A percentile compares a stretch with the other conserved stretches of the same genome.
Conservation (phyloP, 1,284 basidiomycete species). For the Anthracocystis panici-leucophaei region DNA sequence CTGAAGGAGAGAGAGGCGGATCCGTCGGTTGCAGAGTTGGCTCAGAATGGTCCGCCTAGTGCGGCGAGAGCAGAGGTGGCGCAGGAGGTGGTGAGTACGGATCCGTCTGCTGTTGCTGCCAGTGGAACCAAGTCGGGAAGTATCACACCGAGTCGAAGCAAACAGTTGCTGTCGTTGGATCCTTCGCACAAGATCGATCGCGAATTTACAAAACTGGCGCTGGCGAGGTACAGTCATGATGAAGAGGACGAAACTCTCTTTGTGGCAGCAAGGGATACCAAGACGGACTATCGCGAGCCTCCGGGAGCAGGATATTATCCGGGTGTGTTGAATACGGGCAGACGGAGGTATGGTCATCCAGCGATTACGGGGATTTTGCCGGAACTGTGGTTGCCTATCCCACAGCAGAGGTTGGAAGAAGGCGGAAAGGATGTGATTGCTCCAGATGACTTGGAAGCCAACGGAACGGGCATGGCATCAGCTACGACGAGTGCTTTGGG, state of each 20-base stretch:
- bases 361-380: conserved; percentile 63
- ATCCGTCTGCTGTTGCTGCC: conserved; percentile 2
- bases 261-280: conserved; percentile 74
- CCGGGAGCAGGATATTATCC: conserved; percentile 57
- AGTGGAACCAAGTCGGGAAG: conserved; percentile 6
- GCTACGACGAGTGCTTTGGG: conserved; percentile 31
- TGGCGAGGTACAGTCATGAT: conserved; percentile 78
- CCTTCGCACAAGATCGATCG: conserved; percentile 36
- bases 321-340: conserved; percentile 58
- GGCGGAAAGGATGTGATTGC: conserved; percentile 28
- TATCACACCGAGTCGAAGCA: conserved; percentile 24
- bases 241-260: conserved; percentile 93
- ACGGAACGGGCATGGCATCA: conserved; percentile 16
- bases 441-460: conserved; percentile 33
- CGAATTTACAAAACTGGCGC: conserved; percentile 44
- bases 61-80: conserved; percentile 16
- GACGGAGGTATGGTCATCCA: conserved; percentile 63
- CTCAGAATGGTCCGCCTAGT: conserved; percentile 34
- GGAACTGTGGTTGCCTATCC: conserved; percentile 63
- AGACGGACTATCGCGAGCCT: conserved; percentile 64
- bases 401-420: conserved; percentile 24
- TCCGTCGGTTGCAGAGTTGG: conserved; percentile 30
- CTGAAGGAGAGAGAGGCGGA: conserved; percentile 27
- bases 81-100: conserved; percentile 12
- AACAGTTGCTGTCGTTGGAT: conserved; percentile 32